Base-by-base conservation (phyloP, 2,329 filamentous ascomycete genomes). In the Claviceps sp. region DNA sequence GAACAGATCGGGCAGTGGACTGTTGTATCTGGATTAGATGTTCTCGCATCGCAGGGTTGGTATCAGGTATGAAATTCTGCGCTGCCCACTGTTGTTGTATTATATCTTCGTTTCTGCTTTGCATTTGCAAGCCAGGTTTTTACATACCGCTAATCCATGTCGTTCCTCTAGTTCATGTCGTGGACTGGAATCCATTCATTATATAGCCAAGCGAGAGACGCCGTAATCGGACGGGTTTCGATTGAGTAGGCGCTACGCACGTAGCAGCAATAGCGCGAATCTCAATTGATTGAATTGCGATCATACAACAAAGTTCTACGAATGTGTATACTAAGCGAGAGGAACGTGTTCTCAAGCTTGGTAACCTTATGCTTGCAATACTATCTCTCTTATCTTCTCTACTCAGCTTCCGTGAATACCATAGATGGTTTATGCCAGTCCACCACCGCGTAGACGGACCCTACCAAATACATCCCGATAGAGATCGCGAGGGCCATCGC, bases 21-120 rank as follows among this genome's bases (percentile, higher is more conserved):
- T 52, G 89, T 85, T 2, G 84, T 97, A 56, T 84, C 89, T 7
- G 93, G 93, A 0, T 69, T 96, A 41, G 93, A 98, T 67, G 89
- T 93, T 34, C 74, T 98, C 52, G 82, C 89, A 55, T 88, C 87
- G 5, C 93, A 98, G 68, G 93, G 81, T n/a, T 83, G 79, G 73
- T 87, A 90, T 70, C 91, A 95, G 76, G 84, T 87, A 74, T 63
- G 77, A 46, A n/a, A 50, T 14, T 19, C 7, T 2, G 22, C 42
- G 6, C 11, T 72, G n/a, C 30, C 11, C 26, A 17, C 5, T 34
- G 22, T 34, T 34, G 5, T 11, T 13, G 6, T 4, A 17, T 46
- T 4, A 34, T 8, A n/a, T 8, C 26, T 30, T 4, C 16, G 14
- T 17, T 41, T 26, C 26, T 42, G 11, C 48, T 30, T 30, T 10